Evolutionary conservation across 2,329 filamentous ascomycete species (phyloP), one percentile per base, ranked within the genome.

Genomic region (Trichoderma sp.): DNA sequence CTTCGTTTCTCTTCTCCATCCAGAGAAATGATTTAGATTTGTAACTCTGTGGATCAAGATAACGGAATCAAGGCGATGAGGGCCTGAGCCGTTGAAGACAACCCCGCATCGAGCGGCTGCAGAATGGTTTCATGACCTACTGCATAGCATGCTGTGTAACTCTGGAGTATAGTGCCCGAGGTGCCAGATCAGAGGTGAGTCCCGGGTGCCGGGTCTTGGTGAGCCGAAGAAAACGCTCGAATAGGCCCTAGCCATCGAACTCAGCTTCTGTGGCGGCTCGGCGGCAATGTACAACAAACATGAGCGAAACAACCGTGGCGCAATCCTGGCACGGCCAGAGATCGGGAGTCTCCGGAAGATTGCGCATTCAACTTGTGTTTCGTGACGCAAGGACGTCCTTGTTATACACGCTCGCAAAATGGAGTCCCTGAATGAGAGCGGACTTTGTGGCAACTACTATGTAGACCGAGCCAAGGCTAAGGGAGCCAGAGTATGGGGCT

Each of bases 141-240:
- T 48, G 50, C 50, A 56, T 64, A 58, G 63, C 63, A 66, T 58
- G 63, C 29, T 45, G 63, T 57, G 63, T 58, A 58, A 50, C 63
- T 58, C 25, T 35, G 59, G 59, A 53, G 59, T 19, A n/a, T n/a
- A 58, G 37, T 15, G 53, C 29, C 42, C 56, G 64, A 67, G 45
- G 34, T 17, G 42, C 64, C 64, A 60, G 57, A 32, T 42, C 15
- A 19, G 25, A 60, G 19, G 29, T 53, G 42, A 67, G 59, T 67
- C 42, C 65, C 65, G 58, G 65, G 65, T 48, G 67, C 57, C 60
- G 60, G 59, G 61, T 54, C 60, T 50, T 56, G 63, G 37, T 67
- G 52, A 56, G 61, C 45, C 67, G 25, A 68, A 25, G 53, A 61
- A 35, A 54, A 12, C 35, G 19, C 52, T 64, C 32, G 42, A 19